These are phyloP conservation scores for Colletotrichum salicis DNA, from an alignment of 2,329 filamentous ascomycete species.

Conservation along the genomic window DNA sequence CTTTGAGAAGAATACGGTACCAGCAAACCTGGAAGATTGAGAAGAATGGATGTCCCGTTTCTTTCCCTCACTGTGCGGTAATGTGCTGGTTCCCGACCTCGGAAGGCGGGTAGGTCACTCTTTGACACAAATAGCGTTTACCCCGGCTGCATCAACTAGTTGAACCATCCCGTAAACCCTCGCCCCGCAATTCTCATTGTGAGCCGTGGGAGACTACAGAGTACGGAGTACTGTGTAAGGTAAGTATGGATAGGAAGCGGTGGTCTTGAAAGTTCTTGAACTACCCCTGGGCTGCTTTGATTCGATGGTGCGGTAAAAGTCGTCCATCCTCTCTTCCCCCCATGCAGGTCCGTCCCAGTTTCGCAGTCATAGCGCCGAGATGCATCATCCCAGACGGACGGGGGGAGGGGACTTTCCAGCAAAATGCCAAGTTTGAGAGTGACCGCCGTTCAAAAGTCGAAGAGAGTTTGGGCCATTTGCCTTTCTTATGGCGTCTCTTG, in stretches of 20 bases:
- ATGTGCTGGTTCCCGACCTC: too few species aligned
- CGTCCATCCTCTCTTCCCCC: neutral
- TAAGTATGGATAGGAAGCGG: too few species aligned
- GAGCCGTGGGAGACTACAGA: neutral
- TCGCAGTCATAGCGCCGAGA: conserved; percentile 26
- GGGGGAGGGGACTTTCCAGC: neutral
- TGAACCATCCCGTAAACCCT: neutral
- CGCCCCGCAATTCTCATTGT: neutral
- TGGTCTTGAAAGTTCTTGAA: neutral
- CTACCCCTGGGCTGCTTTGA: neutral
- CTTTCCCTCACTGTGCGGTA: neutral
- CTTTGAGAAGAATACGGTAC: too few species aligned
- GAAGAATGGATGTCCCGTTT: neutral
- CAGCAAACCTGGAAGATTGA: too few species aligned
- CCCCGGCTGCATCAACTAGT: neutral
- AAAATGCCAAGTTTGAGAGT: neutral
- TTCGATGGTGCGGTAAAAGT: conserved; percentile 12
- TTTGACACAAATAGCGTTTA: neutral
- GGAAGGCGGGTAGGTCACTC: neutral
- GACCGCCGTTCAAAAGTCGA: neutral
- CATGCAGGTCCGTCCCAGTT: conserved; percentile 29
- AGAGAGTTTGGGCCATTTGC: neutral
- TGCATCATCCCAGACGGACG: conserved; percentile 19
- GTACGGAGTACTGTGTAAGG: too few species aligned
- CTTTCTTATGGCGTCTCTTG: too few species aligned